phyloP scores from a whole-genome alignment of 2,329 filamentous ascomycete genomes.

The Cladosporium sp. region DNA sequence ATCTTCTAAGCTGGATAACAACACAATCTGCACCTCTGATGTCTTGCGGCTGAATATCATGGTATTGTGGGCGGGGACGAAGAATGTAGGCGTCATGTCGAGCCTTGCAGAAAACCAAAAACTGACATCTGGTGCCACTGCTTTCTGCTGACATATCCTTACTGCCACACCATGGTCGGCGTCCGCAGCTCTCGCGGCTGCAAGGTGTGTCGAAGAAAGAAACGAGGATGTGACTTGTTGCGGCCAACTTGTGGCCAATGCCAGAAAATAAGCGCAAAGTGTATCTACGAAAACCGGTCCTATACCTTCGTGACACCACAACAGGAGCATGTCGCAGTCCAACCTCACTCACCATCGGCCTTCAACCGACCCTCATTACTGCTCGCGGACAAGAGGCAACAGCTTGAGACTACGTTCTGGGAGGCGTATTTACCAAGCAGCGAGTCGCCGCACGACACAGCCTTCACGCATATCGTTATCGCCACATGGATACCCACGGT shows the following conservation, averaged over 20 bases:
- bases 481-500: constrained; percentile 2
- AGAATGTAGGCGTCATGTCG: neutral
- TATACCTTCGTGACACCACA: neutral
- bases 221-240: constrained; percentile 2
- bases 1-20: neutral
- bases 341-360: neutral
- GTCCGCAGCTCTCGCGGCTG: constrained; percentile 6
- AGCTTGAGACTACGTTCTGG: neutral
- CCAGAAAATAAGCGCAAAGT: constrained; percentile 2
- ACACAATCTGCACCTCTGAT: neutral
- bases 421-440: neutral
- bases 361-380: neutral
- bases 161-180: neutral
- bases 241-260: constrained; percentile 1
- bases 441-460: neutral
- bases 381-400: neutral
- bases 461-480: neutral
- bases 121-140: neutral
- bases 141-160: neutral
- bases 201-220: constrained; percentile 2
- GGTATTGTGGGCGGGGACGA: neutral
- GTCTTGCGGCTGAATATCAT: neutral
- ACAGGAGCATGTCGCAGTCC: neutral
- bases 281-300: neutral
- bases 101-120: neutral